Evolutionary conservation across 2,329 filamentous ascomycete species (phyloP), one percentile per base, ranked within the genome.

Genomic region (Xylaria sp.): DNA sequence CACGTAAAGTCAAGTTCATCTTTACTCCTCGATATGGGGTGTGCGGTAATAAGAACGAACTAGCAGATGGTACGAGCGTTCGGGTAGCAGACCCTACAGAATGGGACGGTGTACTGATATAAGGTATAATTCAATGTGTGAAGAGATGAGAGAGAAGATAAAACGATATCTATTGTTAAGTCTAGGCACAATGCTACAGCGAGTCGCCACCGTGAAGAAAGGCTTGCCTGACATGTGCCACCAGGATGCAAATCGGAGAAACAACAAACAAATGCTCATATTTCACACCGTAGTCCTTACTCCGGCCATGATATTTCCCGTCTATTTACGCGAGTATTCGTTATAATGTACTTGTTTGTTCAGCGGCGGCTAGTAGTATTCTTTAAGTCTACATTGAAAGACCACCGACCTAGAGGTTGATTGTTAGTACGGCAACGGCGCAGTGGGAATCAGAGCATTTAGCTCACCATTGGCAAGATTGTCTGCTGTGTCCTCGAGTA

Each of bases 401-500:
- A 75, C 78, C 78, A 79, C 23, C 74, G 75, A 41, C 77, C 78
- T 79, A 58, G 39, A 49, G 10, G 55, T 18, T n/a, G 49, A 52
- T 18, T 57, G 12, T 67, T 39, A 57, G 54, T 60, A 66, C 15
- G 8, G 33, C 36, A 18, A n/a, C 31, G 10, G 3, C 10, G n/a
- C 49, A 72, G 72, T 10, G 20, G n/a, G 33, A 33, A 23, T 6
- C 0, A 31, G 15, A 20, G 13, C 48, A 15, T 46, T 13, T 3
- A 9, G 85, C 88, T 81, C 86, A 96, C 95, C 92, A 78, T 93
- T 90, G 75, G 92, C 94, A 62, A 99, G 84, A 75, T 97, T 97
- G 73, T 97, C 92, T 0, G 96, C 96, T 1, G 96, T 98, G 76
- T 98, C 94, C 64, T 94, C 93, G 23, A 99, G 85, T 10, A 99